Percentiles rank a stretch among this genome's conserved stretches.
These are phyloP conservation scores for Stereocaulon alpinum DNA, from an alignment of 495 filamentous ascomycete species.

Conservation along the genomic window DNA sequence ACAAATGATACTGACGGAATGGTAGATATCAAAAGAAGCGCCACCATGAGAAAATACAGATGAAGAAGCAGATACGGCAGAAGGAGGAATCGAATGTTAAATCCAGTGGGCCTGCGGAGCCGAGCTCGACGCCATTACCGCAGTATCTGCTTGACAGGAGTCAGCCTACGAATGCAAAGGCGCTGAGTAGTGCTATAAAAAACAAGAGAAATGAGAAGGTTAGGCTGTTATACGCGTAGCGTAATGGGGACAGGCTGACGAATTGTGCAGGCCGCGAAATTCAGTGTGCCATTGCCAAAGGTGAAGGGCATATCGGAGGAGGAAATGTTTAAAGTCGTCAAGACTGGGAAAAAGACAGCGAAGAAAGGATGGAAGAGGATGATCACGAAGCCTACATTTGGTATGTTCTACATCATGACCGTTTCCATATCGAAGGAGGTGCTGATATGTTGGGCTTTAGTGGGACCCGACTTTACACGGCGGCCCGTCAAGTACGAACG, in stretches of 20 bases:
- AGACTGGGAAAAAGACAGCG: slow-evolving; percentile 77
- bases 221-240: too few species aligned
- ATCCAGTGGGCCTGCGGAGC: slow-evolving; percentile 64
- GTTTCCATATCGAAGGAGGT: too few species aligned
- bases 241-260: background rate
- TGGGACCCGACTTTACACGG: slow-evolving; percentile 70
- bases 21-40: slow-evolving; percentile 70
- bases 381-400: slow-evolving; percentile 83
- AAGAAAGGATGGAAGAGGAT: slow-evolving; percentile 74
- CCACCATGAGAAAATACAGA: slow-evolving; percentile 96
- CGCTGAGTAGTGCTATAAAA: slow-evolving; percentile 74
- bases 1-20: background rate
- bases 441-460: background rate
- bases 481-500: slow-evolving; percentile 91
- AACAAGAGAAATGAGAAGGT: slow-evolving; percentile 68
- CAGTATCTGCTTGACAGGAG: slow-evolving; percentile 84
- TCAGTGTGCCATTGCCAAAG: slow-evolving; percentile 86
- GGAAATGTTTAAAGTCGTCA: slow-evolving; percentile 97
- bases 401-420: slow-evolving; percentile 5
- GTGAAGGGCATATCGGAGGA: slow-evolving; percentile 89
- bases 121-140: slow-evolving; percentile 63
- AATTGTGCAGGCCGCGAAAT: slow-evolving; percentile 75
- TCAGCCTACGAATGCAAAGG: slow-evolving; percentile 81
- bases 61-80: slow-evolving; percentile 90
- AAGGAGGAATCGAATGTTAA: slow-evolving; percentile 95